A percentile compares a stretch with the other conserved stretches of the same genome.
These are phyloP conservation scores for Trametes punicea DNA, from an alignment of 768 basidiomycete genomes.

Conservation along the genomic window DNA sequence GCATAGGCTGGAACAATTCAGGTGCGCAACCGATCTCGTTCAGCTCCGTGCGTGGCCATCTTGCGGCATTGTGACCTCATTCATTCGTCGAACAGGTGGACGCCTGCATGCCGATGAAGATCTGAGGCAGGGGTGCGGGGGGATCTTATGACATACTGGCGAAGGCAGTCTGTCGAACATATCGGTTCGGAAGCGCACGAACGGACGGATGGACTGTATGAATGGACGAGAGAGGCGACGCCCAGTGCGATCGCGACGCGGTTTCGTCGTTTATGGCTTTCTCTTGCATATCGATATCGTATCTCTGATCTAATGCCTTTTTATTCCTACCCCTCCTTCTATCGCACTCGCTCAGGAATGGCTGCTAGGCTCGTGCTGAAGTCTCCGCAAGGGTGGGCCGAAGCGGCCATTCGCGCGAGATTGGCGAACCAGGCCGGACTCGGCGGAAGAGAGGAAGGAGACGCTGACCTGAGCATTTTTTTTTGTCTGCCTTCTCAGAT, in stretches of 20 bases:
- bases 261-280: background rate
- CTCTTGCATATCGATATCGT: constrained; percentile 15
- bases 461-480: background rate
- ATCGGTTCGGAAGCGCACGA: background rate
- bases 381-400: constrained; percentile 12
- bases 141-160: constrained; percentile 1
- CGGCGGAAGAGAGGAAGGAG: background rate
- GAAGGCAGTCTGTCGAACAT: background rate
- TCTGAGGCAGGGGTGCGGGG: background rate
- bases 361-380: background rate
- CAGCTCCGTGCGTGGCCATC: background rate
- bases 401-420: background rate
- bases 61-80: background rate
- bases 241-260: too few species aligned
- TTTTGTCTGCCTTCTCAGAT: background rate
- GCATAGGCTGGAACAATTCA: constrained; percentile 25
- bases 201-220: background rate
- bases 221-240: too few species aligned
- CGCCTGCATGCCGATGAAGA: constrained; percentile 14
- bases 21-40: constrained; percentile 21
- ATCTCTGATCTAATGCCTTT: constrained; percentile 2
- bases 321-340: background rate
- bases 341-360: background rate
- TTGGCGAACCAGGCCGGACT: background rate
- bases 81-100: constrained; percentile 9